A percentile compares a stretch with the other conserved stretches of the same genome.
Evolutionary conservation across 768 basidiomycete genomes (phyloP).

Genomic region (Albatrellus ellisii): DNA sequence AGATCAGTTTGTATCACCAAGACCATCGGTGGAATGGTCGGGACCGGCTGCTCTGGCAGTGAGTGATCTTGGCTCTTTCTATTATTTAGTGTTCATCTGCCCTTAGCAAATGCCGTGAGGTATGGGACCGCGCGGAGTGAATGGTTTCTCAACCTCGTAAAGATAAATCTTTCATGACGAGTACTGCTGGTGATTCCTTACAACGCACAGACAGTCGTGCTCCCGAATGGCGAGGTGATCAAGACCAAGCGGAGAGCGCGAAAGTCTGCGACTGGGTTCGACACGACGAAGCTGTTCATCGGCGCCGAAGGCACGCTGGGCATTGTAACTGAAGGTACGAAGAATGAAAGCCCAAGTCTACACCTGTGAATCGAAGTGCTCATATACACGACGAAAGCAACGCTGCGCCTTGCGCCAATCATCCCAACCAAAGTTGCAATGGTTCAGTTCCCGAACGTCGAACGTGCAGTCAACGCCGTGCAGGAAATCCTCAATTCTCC

Average conservation of each 20-base stretch:
- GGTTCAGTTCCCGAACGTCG: constrained; percentile 74
- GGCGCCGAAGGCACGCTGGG: constrained; percentile 86
- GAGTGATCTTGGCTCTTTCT: constrained; percentile 19
- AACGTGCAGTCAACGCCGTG: constrained; percentile 67
- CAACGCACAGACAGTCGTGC: constrained; percentile 55
- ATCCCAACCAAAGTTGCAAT: constrained; percentile 81
- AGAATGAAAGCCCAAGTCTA: not conserved
- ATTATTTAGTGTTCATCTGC: not conserved
- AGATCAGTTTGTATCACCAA: constrained; percentile 15
- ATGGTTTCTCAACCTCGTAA: constrained; percentile 75
- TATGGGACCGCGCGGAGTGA: constrained; percentile 84
- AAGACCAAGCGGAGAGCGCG: constrained; percentile 71
- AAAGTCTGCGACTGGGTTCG: constrained; percentile 83
- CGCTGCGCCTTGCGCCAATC: constrained; percentile 67
- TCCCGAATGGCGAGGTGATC: constrained; percentile 76
- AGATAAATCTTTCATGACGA: not conserved
- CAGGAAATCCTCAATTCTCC: constrained; percentile 64
- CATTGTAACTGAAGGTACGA: constrained; percentile 71
- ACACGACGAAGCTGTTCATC: constrained; percentile 78
- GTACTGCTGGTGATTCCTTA: not conserved
- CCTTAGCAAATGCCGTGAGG: constrained; percentile 61
- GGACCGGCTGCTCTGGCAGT: constrained; percentile 80
- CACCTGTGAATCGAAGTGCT: not conserved
- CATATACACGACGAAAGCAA: constrained; percentile 32
- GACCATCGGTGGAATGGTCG: constrained; percentile 85